Evolutionary conservation across 495 filamentous ascomycete genomes (phyloP).

Genomic region (Penicillium maclennaniae): DNA sequence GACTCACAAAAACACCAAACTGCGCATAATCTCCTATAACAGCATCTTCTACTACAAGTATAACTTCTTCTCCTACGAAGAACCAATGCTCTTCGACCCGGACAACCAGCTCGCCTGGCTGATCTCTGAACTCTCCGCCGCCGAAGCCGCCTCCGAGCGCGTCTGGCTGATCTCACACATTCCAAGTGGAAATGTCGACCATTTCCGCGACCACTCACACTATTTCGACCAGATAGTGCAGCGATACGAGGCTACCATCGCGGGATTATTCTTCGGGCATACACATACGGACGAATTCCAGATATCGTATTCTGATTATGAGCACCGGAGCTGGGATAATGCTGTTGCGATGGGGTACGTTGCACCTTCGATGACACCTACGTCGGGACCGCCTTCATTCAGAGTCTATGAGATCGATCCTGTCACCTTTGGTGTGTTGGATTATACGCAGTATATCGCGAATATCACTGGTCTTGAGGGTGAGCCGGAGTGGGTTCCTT

Average conservation of each 20-base stretch:
- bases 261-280: constrained; percentile 55
- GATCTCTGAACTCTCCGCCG: constrained; percentile 45
- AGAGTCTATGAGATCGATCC: constrained; percentile 56
- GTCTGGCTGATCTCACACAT: constrained; percentile 56
- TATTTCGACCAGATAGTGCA: constrained; percentile 53
- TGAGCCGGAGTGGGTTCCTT: constrained; percentile 44
- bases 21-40: constrained; percentile 56
- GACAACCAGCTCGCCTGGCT: constrained; percentile 48
- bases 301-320: constrained; percentile 49
- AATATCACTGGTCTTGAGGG: constrained; percentile 43
- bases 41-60: constrained; percentile 55
- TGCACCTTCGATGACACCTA: constrained; percentile 51
- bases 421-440: constrained; percentile 49
- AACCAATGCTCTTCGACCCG: constrained; percentile 48
- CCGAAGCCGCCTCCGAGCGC: constrained; percentile 46
- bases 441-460: constrained; percentile 50
- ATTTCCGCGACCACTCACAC: constrained; percentile 49
- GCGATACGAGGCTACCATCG: constrained; percentile 50
- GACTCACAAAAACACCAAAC: constrained; percentile 34
- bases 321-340: constrained; percentile 26
- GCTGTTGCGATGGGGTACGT: constrained; percentile 49
- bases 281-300: constrained; percentile 56
- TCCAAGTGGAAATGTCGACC: constrained; percentile 43
- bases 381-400: constrained; percentile 50
- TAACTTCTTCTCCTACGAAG: constrained; percentile 51